Conservation (phyloP, 202 grass and related monocot genomes). For the Saccharum hybrid region DNA sequence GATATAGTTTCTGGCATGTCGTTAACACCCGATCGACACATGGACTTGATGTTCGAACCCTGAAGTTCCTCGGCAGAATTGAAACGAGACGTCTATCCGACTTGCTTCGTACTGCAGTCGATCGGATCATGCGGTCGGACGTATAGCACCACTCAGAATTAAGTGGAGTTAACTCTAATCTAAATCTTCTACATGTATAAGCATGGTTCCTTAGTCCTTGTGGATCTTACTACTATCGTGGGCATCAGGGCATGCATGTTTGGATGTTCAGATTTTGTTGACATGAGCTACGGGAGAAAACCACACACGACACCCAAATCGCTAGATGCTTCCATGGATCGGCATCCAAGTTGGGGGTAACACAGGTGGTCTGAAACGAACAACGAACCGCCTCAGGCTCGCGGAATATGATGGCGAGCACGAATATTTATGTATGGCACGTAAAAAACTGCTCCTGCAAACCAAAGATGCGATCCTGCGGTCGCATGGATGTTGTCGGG, state of each 20-base stretch:
- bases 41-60: background rate
- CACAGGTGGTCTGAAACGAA: background rate
- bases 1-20: background rate
- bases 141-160: no score
- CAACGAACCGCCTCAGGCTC: background rate
- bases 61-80: no score
- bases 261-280: slow-evolving; percentile 1
- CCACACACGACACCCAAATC: background rate
- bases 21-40: background rate
- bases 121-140: no score
- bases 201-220: no score
- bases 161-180: no score
- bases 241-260: background rate
- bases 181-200: no score
- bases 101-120: background rate
- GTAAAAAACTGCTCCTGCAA: background rate
- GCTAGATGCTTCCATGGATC: slow-evolving; percentile 18
- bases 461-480: background rate
- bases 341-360: background rate
- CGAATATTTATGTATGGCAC: slow-evolving; percentile 9
- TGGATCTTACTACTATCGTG: no score
- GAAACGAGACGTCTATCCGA: background rate
- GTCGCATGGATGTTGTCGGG: background rate
- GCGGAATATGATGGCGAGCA: background rate
- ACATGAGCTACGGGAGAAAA: background rate